phyloP scores from a whole-genome alignment of 2,329 filamentous ascomycete genomes.

The Chaetomiaceae sp. region DNA sequence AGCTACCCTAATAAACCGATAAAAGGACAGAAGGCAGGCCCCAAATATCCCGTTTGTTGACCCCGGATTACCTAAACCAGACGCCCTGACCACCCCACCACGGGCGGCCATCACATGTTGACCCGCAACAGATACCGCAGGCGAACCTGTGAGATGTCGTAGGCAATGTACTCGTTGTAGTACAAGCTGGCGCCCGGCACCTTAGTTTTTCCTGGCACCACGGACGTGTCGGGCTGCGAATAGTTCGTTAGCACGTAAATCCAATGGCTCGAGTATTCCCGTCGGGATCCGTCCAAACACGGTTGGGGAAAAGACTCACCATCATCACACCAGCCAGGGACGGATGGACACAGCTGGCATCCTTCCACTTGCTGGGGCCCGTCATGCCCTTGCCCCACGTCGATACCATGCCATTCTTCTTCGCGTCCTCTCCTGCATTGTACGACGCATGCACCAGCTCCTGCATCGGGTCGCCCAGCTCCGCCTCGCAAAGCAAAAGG shows the following conservation, averaged over 20 bases:
- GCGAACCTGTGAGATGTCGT: slow-evolving; percentile 65
- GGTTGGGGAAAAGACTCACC: slow-evolving; percentile 43
- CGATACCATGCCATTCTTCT: slow-evolving; percentile 54
- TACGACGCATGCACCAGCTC: slow-evolving; percentile 56
- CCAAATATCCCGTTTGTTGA: too few species aligned
- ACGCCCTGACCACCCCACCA: too few species aligned
- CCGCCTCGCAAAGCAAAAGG: slow-evolving; percentile 78
- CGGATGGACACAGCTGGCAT: slow-evolving; percentile 62
- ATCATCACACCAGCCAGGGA: slow-evolving; percentile 66
- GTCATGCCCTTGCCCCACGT: slow-evolving; percentile 67
- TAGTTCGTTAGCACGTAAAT: slow-evolving; percentile 11
- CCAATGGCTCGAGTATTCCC: neutral
- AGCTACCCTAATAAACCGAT: neutral
- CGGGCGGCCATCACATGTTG: slow-evolving; percentile 39
- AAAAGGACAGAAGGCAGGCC: too few species aligned
- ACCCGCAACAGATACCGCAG: slow-evolving; percentile 67
- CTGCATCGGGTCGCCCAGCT: slow-evolving; percentile 72
- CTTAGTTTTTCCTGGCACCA: slow-evolving; percentile 45
- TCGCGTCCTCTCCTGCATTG: slow-evolving; percentile 60
- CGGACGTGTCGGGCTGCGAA: slow-evolving; percentile 45
- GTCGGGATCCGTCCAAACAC: neutral
- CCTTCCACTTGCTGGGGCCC: slow-evolving; percentile 68
- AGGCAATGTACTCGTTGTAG: slow-evolving; percentile 74
- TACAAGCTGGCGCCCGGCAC: slow-evolving; percentile 44
- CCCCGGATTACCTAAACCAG: too few species aligned